These are phyloP conservation scores for Populus trichocarpa DNA, from an alignment of 441 rosid genomes.

Conservation along the genomic window DNA sequence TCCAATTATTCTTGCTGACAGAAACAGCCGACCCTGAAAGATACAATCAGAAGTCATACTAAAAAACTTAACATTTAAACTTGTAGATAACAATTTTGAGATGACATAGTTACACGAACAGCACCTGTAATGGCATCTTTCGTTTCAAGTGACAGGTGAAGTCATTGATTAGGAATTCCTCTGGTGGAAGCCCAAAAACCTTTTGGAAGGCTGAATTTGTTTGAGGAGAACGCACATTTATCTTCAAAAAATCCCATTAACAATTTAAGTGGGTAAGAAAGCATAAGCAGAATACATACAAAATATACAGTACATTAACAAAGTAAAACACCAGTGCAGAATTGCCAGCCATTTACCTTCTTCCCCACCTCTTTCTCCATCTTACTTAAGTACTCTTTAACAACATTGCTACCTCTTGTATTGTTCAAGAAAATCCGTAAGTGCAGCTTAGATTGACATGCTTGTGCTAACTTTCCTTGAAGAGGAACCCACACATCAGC, in stretches of 20 bases:
- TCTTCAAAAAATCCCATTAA: conserved; percentile 39
- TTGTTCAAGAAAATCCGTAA: conserved; percentile 86
- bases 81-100: neutral
- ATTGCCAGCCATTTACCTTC: conserved; percentile 52
- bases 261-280: conserved; percentile 3
- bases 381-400: conserved; percentile 75
- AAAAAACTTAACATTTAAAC: conserved; percentile 5
- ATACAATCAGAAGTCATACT: conserved; percentile 15
- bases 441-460: conserved; percentile 90
- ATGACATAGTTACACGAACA: conserved; percentile 11
- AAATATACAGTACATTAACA: neutral
- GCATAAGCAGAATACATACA: conserved; percentile 5
- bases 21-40: conserved; percentile 86
- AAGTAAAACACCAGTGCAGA: conserved; percentile 10
- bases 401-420: conserved; percentile 80
- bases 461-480: conserved; percentile 83
- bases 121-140: conserved; percentile 93
- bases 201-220: conserved; percentile 96
- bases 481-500: conserved; percentile 94
- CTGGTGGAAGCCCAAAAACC: conserved; percentile 93
- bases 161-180: conserved; percentile 96
- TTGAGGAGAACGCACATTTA: conserved; percentile 90
- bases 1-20: conserved; percentile 90
- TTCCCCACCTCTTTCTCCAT: conserved; percentile 99
- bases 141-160: conserved; percentile 96